Conservation (phyloP, 495 filamentous ascomycete species). For the Penicillium pancosmium region DNA sequence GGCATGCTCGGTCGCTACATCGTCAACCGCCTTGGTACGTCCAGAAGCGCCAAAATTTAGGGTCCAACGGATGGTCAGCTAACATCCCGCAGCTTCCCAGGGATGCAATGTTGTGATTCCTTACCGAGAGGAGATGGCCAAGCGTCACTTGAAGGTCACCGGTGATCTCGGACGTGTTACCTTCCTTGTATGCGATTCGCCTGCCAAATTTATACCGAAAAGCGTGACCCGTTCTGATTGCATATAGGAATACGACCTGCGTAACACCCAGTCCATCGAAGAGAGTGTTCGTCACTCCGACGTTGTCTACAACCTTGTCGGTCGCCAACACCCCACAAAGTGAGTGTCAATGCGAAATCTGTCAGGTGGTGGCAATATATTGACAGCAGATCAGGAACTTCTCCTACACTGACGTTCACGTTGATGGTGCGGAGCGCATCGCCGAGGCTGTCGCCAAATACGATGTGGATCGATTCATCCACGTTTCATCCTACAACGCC, state of each 20-base stretch:
- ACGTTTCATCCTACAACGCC: constrained; percentile 95
- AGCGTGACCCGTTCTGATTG: constrained; percentile 15
- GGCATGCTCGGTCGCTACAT: constrained; percentile 97
- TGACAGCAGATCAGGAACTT: constrained; percentile 73
- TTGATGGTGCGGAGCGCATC: constrained; percentile 94
- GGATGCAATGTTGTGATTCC: constrained; percentile 94
- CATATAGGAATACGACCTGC: constrained; percentile 85
- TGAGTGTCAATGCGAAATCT: constrained; percentile 44
- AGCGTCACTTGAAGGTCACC: constrained; percentile 92
- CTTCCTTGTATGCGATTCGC: constrained; percentile 65
- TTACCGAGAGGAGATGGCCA: constrained; percentile 95
- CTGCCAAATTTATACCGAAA: constrained; percentile 5
- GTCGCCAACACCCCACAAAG: constrained; percentile 95
- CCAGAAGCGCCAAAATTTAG: background rate
- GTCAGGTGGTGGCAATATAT: constrained; percentile 18
- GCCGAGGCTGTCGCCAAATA: constrained; percentile 97
- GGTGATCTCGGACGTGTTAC: constrained; percentile 89
- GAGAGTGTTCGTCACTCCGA: constrained; percentile 96
- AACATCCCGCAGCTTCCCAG: constrained; percentile 66
- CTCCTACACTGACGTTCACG: constrained; percentile 85
- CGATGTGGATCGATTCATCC: constrained; percentile 95
- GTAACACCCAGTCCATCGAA: constrained; percentile 94
- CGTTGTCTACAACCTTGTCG: constrained; percentile 94
- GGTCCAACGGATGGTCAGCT: constrained; percentile 28
- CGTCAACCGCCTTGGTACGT: constrained; percentile 88